phyloP scores from a whole-genome alignment of 768 basidiomycete genomes.

The Podaxis sp. region DNA sequence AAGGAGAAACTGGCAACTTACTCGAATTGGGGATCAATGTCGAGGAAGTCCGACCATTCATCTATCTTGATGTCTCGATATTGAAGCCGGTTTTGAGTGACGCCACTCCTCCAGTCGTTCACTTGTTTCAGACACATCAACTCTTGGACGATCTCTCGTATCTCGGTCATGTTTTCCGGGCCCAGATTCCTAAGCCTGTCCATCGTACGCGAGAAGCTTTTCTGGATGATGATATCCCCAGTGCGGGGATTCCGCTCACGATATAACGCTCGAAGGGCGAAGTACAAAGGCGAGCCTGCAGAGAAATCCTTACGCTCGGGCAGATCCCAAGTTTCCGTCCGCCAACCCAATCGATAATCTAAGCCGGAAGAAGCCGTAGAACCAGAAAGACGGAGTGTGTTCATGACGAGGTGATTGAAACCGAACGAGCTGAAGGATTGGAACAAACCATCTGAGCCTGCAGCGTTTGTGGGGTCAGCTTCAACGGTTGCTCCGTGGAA shows the following conservation, averaged over 20 bases:
- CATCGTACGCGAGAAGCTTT: slow-evolving; percentile 60
- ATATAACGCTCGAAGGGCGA: slow-evolving; percentile 78
- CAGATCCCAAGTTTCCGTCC: slow-evolving; percentile 94
- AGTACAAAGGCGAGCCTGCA: slow-evolving; percentile 67
- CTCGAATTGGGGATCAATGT: slow-evolving; percentile 64
- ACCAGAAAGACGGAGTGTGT: slow-evolving; percentile 50
- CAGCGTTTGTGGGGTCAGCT: slow-evolving; percentile 42
- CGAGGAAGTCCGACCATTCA: slow-evolving; percentile 43
- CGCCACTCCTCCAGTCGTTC: slow-evolving; percentile 52
- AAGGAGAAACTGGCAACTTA: slow-evolving; percentile 36
- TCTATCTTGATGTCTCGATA: slow-evolving; percentile 31
- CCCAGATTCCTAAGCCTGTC: slow-evolving; percentile 62
- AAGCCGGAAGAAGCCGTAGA: slow-evolving; percentile 44
- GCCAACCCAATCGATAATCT: slow-evolving; percentile 86
- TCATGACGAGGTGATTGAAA: slow-evolving; percentile 84
- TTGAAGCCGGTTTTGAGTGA: slow-evolving; percentile 33
- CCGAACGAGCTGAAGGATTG: slow-evolving; percentile 87
- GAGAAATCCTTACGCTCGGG: slow-evolving; percentile 56
- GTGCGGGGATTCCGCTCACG: slow-evolving; percentile 62
- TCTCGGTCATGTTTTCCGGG: slow-evolving; percentile 78
- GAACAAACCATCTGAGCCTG: slow-evolving; percentile 64
- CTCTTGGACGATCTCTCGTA: slow-evolving; percentile 64
- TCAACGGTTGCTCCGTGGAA: slow-evolving; percentile 88
- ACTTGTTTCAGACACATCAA: slow-evolving; percentile 85
- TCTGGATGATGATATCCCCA: slow-evolving; percentile 50